Conservation (phyloP, 2,329 filamentous ascomycete species). For the Pyricularia pennisetigena region DNA sequence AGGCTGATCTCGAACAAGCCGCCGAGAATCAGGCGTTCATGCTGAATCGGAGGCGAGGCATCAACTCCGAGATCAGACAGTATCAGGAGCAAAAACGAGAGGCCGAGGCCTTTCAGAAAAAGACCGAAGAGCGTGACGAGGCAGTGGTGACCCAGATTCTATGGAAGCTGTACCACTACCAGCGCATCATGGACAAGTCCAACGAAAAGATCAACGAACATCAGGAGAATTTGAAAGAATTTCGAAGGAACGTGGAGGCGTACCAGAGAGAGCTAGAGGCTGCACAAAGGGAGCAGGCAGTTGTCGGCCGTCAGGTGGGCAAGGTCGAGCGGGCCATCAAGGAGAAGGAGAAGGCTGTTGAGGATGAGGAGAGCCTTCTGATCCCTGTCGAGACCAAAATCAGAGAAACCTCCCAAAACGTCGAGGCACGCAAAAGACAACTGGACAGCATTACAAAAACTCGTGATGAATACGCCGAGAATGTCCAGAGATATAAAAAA, state of each 20-base stretch:
- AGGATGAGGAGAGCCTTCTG: conserved; percentile 75
- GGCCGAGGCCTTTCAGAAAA: conserved; percentile 85
- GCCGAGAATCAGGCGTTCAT: conserved; percentile 83
- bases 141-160: conserved; percentile 89
- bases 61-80: conserved; percentile 96
- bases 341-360: conserved; percentile 74
- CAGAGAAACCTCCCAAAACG: conserved; percentile 61
- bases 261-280: conserved; percentile 73
- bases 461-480: conserved; percentile 57
- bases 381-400: conserved; percentile 92
- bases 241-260: conserved; percentile 75
- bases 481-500: conserved; percentile 66
- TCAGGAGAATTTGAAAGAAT: conserved; percentile 90
- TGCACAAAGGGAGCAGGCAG: conserved; percentile 73
- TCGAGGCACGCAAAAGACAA: conserved; percentile 57
- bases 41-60: conserved; percentile 78
- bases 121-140: conserved; percentile 80
- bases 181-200: conserved; percentile 86
- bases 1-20: conserved; percentile 75
- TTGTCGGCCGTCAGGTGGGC: conserved; percentile 63
- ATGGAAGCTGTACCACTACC: conserved; percentile 95
- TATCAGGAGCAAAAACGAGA: conserved; percentile 96
- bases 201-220: conserved; percentile 84
- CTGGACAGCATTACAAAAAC: conserved; percentile 67
- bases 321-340: conserved; percentile 80